These are phyloP conservation scores for Ustilago trichophora DNA, from an alignment of 1,284 basidiomycete species.

Conservation along the genomic window DNA sequence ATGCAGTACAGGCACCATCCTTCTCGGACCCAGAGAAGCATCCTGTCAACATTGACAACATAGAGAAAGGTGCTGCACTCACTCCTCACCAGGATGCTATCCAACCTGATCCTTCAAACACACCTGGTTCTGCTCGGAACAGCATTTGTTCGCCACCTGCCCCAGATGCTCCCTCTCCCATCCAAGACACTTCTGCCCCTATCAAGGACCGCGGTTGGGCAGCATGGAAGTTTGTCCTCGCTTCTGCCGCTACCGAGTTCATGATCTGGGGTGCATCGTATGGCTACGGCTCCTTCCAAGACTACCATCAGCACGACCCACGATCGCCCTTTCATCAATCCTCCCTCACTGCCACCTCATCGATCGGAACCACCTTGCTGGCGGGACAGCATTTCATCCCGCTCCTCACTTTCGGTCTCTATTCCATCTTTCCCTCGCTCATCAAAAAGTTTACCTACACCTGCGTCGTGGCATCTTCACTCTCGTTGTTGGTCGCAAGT, in stretches of 20 bases:
- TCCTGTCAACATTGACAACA: no score
- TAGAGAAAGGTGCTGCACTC: no score
- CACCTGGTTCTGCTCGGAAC: no score
- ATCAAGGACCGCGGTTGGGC: conserved; percentile 31
- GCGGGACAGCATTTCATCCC: conserved; percentile 53
- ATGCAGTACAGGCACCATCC: neutral
- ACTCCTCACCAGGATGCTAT: no score
- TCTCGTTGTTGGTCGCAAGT: conserved; percentile 50
- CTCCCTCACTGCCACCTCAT: conserved; percentile 38
- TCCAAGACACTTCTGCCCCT: neutral
- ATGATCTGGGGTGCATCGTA: conserved; percentile 52
- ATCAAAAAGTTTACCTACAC: conserved; percentile 38
- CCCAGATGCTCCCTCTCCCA: neutral
- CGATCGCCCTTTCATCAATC: conserved; percentile 44
- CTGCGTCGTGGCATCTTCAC: conserved; percentile 20
- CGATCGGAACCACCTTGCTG: conserved; percentile 50
- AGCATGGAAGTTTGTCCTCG: conserved; percentile 40
- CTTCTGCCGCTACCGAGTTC: conserved; percentile 36
- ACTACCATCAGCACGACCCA: conserved; percentile 53
- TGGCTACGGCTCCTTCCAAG: conserved; percentile 61
- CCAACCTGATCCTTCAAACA: no score
- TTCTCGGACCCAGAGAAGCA: neutral
- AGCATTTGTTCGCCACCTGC: neutral
- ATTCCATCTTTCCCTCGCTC: conserved; percentile 37
- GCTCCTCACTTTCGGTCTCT: conserved; percentile 43